These are phyloP conservation scores for Boletellus sp. DNA, from an alignment of 768 basidiomycete genomes.

Conservation along the genomic window DNA sequence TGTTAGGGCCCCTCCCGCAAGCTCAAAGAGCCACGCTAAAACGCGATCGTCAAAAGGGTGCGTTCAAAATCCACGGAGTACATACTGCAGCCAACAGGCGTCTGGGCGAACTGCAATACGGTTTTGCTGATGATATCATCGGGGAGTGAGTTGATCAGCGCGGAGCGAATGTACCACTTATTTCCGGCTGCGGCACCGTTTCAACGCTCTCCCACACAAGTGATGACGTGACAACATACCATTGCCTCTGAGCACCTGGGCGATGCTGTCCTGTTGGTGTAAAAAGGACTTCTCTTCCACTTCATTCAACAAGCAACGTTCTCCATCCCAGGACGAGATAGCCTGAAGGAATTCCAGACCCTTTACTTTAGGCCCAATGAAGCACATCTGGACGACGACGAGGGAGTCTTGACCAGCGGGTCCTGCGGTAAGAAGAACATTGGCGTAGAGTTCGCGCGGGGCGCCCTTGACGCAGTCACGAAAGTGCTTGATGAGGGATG, in stretches of 20 bases:
- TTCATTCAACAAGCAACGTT: constrained; percentile 81
- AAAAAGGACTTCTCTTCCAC: constrained; percentile 87
- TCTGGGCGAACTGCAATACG: constrained; percentile 73
- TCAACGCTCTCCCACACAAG: background rate
- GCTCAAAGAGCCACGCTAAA: constrained; percentile 88
- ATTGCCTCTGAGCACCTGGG: constrained; percentile 83
- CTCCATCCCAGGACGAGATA: constrained; percentile 89
- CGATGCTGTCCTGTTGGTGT: constrained; percentile 88
- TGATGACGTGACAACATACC: constrained; percentile 39
- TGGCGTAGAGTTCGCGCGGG: constrained; percentile 84
- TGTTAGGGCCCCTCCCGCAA: constrained; percentile 74
- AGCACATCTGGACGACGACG: constrained; percentile 90
- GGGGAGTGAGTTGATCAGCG: constrained; percentile 76
- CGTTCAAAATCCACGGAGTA: constrained; percentile 15
- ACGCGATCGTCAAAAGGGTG: constrained; percentile 1
- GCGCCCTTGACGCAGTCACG: constrained; percentile 90
- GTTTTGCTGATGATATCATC: constrained; percentile 86
- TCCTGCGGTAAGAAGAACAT: constrained; percentile 86
- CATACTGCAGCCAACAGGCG: constrained; percentile 90
- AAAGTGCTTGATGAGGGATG: constrained; percentile 86
- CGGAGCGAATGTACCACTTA: constrained; percentile 90
- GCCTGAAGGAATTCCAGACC: constrained; percentile 75
- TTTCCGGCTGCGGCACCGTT: constrained; percentile 51
- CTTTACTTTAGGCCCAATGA: constrained; percentile 69
- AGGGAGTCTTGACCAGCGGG: constrained; percentile 81